Conservation (phyloP, 371 early-diverging fungal genomes). For the Apophysomyces trapeziformis region DNA sequence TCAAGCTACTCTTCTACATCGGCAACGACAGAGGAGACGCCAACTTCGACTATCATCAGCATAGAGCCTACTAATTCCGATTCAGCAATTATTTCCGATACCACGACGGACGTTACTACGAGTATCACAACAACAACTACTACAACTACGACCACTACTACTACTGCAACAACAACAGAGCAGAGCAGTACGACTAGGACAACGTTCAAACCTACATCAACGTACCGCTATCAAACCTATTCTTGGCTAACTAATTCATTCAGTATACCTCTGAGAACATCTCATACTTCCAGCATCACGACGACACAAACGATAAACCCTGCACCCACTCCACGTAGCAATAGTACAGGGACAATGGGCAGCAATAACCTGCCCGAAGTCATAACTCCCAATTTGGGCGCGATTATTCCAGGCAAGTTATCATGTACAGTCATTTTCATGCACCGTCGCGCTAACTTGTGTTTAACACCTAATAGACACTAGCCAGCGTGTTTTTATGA, state of each 20-base stretch:
- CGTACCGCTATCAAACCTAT: slow-evolving; percentile 21
- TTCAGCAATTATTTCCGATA: too few species aligned
- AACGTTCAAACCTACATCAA: slow-evolving; percentile 21
- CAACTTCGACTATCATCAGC: background rate
- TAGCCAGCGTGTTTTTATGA: slow-evolving; percentile 44
- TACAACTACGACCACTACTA: slow-evolving; percentile 14
- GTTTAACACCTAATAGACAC: background rate
- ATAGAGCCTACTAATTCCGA: too few species aligned
- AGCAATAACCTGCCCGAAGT: slow-evolving; percentile 36
- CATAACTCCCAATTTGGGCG: slow-evolving; percentile 53
- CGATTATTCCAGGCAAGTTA: slow-evolving; percentile 44
- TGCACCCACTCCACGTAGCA: slow-evolving; percentile 1
- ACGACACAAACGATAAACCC: slow-evolving; percentile 14
- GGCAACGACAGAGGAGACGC: background rate
- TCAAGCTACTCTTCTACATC: too few species aligned
- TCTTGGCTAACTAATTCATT: slow-evolving; percentile 23
- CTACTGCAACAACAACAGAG: slow-evolving; percentile 14
- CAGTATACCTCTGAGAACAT: slow-evolving; percentile 21
- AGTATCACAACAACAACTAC: slow-evolving; percentile 7
- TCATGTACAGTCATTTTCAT: background rate
- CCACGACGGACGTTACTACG: background rate
- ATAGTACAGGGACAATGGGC: background rate
- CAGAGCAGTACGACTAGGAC: slow-evolving; percentile 13
- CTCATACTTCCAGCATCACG: background rate
- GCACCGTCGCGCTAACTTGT: background rate